A percentile compares a stretch with the other conserved stretches of the same genome.
phyloP scores from a whole-genome alignment of 768 basidiomycete species.

The Tylopilus plumbeoviolaceoides region DNA sequence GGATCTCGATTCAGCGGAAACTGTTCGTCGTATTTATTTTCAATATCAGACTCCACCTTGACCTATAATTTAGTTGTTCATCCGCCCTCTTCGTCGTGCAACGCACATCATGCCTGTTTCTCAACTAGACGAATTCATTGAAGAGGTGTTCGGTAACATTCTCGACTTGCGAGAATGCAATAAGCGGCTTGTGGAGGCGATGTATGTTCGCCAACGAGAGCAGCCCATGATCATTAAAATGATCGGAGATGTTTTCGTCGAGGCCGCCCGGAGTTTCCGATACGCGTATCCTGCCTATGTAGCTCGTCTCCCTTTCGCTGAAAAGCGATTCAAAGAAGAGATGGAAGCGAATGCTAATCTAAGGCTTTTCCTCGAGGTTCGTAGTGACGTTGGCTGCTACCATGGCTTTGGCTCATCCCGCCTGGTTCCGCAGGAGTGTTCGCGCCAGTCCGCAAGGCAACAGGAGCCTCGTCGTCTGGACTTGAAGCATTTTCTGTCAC shows the following conservation, averaged over 20 bases:
- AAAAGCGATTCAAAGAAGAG: slow-evolving; percentile 86
- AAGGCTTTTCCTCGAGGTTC: slow-evolving; percentile 80
- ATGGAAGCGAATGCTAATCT: slow-evolving; percentile 77
- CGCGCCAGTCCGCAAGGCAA: slow-evolving; percentile 46
- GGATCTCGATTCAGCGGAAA: slow-evolving; percentile 81
- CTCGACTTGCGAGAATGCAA: slow-evolving; percentile 84
- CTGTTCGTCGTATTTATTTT: slow-evolving; percentile 36
- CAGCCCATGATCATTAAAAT: slow-evolving; percentile 76
- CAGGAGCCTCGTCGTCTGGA: slow-evolving; percentile 58
- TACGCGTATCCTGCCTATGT: slow-evolving; percentile 83
- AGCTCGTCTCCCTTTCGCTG: slow-evolving; percentile 79
- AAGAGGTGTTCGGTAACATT: slow-evolving; percentile 87
- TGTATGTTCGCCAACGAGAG: slow-evolving; percentile 82
- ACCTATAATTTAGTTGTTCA: slow-evolving; percentile 42
- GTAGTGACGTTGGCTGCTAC: slow-evolving; percentile 3
- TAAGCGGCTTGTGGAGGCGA: slow-evolving; percentile 74
- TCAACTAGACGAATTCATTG: slow-evolving; percentile 77
- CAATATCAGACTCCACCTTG: slow-evolving; percentile 32
- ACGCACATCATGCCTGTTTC: slow-evolving; percentile 54
- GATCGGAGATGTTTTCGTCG: slow-evolving; percentile 87
- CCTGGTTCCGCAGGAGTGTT: slow-evolving; percentile 17
- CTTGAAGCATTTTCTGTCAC: slow-evolving; percentile 56
- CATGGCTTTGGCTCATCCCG: not conserved
- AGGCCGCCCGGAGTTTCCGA: slow-evolving; percentile 84
- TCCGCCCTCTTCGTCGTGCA: slow-evolving; percentile 49